Conservation (phyloP, 2,329 filamentous ascomycete genomes). For the Pseudogymnoascus sp. region DNA sequence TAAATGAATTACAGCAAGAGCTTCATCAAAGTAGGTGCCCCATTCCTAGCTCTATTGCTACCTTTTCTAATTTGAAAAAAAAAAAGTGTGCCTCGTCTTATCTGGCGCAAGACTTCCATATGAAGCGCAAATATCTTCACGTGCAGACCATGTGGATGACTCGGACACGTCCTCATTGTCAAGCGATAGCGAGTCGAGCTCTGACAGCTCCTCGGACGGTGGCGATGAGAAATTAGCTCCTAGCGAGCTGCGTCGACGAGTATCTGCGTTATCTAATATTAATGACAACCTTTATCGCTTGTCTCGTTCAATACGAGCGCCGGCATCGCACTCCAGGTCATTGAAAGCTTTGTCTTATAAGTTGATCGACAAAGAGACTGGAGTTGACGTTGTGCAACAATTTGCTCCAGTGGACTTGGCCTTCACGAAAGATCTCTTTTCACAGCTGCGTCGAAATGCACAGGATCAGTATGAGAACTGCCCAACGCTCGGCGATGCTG, state of each 20-base stretch:
- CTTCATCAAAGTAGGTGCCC: neutral
- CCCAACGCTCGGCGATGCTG: neutral
- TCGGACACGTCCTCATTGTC: neutral
- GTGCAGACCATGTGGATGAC: neutral
- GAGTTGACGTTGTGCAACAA: constrained; percentile 1
- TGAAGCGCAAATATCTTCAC: neutral
- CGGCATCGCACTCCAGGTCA: neutral
- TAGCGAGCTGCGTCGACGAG: neutral
- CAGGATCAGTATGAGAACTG: neutral
- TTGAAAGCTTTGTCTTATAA: neutral
- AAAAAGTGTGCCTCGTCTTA: neutral
- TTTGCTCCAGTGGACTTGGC: neutral
- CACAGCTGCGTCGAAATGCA: neutral
- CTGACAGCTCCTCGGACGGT: neutral
- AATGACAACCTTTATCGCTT: constrained; percentile 3
- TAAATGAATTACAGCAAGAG: neutral
- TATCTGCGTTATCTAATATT: neutral
- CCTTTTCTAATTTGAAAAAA: neutral
- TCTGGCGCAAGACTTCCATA: constrained; percentile 3
- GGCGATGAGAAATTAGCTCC: neutral
- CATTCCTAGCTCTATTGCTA: neutral
- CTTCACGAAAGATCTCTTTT: neutral
- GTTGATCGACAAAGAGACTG: neutral
- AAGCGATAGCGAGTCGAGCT: constrained; percentile 1
- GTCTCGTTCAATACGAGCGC: constrained; percentile 3